phyloP scores from a whole-genome alignment of 768 basidiomycete species.

The Infundibulicybe gibba region DNA sequence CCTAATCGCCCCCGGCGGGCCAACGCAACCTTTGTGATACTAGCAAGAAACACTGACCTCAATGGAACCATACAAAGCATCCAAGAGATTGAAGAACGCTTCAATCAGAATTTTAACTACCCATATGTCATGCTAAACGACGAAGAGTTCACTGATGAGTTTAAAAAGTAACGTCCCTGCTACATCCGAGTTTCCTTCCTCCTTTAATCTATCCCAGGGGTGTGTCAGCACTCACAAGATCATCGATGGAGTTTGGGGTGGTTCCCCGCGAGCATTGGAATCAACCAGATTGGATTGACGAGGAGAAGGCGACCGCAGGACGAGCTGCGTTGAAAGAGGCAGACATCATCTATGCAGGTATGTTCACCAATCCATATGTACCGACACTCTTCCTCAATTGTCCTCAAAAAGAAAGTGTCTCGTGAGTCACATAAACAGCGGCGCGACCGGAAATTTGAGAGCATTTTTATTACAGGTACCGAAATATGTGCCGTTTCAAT shows the following conservation, averaged over 20 bases:
- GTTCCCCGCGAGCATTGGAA: slow-evolving; percentile 78
- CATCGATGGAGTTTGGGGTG: slow-evolving; percentile 66
- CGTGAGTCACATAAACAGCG: slow-evolving; percentile 42
- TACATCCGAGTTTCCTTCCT: not conserved
- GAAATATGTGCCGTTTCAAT: slow-evolving; percentile 98
- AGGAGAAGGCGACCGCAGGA: slow-evolving; percentile 57
- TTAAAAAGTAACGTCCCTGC: slow-evolving; percentile 48
- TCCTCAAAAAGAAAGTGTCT: slow-evolving; percentile 56
- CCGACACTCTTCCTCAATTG: slow-evolving; percentile 1
- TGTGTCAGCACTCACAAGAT: slow-evolving; percentile 54
- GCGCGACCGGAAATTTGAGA: not conserved
- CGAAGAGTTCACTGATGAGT: slow-evolving; percentile 63
- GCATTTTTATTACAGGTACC: slow-evolving; percentile 45
- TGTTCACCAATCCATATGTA: slow-evolving; percentile 8
- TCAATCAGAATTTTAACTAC: slow-evolving; percentile 85
- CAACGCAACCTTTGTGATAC: slow-evolving; percentile 39
- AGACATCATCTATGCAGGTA: slow-evolving; percentile 67
- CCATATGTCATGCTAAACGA: slow-evolving; percentile 91
- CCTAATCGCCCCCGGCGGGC: slow-evolving; percentile 15
- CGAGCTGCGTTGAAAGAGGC: slow-evolving; percentile 69
- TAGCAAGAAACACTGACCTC: slow-evolving; percentile 66
- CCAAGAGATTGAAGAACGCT: slow-evolving; percentile 81
- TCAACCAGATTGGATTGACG: slow-evolving; percentile 81
- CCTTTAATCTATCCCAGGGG: slow-evolving; percentile 31
- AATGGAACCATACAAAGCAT: slow-evolving; percentile 59